phyloP scores from a whole-genome alignment of 2,329 filamentous ascomycete genomes.

The Phyllosticta citrichinensis region DNA sequence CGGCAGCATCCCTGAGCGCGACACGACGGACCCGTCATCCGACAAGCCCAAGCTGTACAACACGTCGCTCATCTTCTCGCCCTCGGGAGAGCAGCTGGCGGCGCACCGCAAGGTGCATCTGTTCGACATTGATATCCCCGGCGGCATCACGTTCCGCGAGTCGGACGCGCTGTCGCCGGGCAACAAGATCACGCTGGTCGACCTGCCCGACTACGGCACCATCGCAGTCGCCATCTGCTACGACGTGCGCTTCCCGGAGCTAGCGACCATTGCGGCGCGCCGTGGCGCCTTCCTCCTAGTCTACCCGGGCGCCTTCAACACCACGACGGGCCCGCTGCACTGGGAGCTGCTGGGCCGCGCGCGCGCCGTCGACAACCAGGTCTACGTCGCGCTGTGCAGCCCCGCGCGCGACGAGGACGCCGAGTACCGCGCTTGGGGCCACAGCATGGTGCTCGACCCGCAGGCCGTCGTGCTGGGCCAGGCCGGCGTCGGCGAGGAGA shows the following conservation, averaged over 20 bases:
- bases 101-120: constrained; percentile 90
- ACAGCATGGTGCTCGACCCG: constrained; percentile 80
- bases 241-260: constrained; percentile 91
- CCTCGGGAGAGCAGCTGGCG: constrained; percentile 67
- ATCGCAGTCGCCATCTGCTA: constrained; percentile 93
- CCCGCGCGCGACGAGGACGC: constrained; percentile 71
- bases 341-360: constrained; percentile 78
- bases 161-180: constrained; percentile 81
- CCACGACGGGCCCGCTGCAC: constrained; percentile 83
- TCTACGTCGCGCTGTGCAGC: constrained; percentile 87
- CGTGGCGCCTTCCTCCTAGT: constrained; percentile 78
- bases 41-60: constrained; percentile 59
- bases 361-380: constrained; percentile 84
- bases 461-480: constrained; percentile 74
- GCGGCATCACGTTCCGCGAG: constrained; percentile 85
- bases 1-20: constrained; percentile 83
- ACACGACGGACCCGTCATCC: constrained; percentile 35
- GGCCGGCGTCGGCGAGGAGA: constrained; percentile 67
- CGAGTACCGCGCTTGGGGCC: constrained; percentile 82
- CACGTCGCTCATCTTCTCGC: constrained; percentile 75
- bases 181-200: constrained; percentile 73
- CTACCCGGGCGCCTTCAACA: constrained; percentile 96
- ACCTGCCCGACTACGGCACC: constrained; percentile 79
- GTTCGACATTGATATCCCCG: constrained; percentile 96
- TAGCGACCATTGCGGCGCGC: constrained; percentile 79